Evolutionary conservation across 306 rosid genomes (phyloP).

Genomic region (Cyamopsis tetragonoloba): DNA sequence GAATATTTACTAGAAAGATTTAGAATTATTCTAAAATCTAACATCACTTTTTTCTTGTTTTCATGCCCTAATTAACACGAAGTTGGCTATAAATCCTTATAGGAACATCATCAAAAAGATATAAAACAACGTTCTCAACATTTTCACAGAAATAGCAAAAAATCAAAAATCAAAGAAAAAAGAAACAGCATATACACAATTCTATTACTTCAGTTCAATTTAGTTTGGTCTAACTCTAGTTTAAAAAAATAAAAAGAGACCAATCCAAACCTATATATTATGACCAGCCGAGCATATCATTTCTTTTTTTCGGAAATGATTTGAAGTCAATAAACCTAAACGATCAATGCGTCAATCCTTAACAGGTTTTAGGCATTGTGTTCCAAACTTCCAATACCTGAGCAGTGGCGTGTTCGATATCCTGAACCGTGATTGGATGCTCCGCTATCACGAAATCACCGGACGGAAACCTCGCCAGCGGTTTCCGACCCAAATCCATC

Average conservation of each 20-base stretch:
- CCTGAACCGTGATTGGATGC: conserved; percentile 58
- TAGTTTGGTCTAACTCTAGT: no score
- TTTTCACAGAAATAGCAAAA: background rate
- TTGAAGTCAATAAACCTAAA: background rate
- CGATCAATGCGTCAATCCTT: conserved; percentile 29
- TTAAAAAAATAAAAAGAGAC: no score
- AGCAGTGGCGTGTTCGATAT: conserved; percentile 77
- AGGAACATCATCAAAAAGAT: background rate
- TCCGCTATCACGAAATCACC: conserved; percentile 77
- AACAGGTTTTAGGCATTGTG: conserved; percentile 24
- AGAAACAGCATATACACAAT: no score
- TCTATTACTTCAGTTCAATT: no score
- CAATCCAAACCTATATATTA: no score
- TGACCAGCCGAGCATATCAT: no score
- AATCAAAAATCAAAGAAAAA: background rate
- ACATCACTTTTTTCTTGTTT: background rate
- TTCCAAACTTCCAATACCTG: conserved; percentile 49
- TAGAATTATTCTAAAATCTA: background rate
- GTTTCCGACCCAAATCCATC: conserved; percentile 95
- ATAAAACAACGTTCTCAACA: background rate
- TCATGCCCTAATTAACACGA: background rate
- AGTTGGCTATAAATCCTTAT: background rate
- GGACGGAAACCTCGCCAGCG: conserved; percentile 83
- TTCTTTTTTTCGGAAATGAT: background rate
- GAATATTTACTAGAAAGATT: no score